Percentiles rank a stretch among this genome's conserved stretches.
Conservation (phyloP, 768 basidiomycete genomes). For the Lactarius psammicola region DNA sequence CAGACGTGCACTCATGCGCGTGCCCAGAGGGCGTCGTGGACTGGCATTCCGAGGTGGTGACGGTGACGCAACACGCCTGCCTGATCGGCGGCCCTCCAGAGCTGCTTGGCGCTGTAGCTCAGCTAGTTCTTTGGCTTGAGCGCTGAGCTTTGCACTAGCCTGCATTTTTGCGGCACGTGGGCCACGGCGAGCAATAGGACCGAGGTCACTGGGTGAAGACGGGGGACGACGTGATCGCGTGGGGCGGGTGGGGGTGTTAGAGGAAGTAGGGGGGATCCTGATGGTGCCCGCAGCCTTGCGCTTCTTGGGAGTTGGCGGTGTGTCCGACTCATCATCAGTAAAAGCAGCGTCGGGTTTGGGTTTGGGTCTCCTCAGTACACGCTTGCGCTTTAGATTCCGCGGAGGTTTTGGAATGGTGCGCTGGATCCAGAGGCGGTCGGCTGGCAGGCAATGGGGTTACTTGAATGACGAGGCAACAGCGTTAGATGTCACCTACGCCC, state of each 20-base stretch:
- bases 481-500: conserved; percentile 52
- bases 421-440: conserved; percentile 85
- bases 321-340: conserved; percentile 31
- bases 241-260: conserved; percentile 17
- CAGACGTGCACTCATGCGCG: conserved; percentile 64
- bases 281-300: conserved; percentile 26
- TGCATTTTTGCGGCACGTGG: conserved; percentile 67
- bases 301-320: conserved; percentile 30
- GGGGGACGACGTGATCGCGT: conserved; percentile 16
- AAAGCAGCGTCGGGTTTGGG: conserved; percentile 21
- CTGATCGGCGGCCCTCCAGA: conserved; percentile 28
- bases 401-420: conserved; percentile 56
- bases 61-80: conserved; percentile 19
- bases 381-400: conserved; percentile 42
- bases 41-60: conserved; percentile 25
- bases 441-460: conserved; percentile 38
- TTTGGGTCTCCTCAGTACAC: conserved; percentile 37
- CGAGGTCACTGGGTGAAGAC: conserved; percentile 7
- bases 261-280: conserved; percentile 8
- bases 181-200: conserved; percentile 40
- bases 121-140: conserved; percentile 66
- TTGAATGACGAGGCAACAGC: background rate
- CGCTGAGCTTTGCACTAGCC: conserved; percentile 66
- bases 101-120: conserved; percentile 56
- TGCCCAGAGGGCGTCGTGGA: conserved; percentile 47